Evolutionary conservation across 768 basidiomycete genomes (phyloP), one percentile per base, ranked within the genome.

Genomic region (Suillus clintonianus): DNA sequence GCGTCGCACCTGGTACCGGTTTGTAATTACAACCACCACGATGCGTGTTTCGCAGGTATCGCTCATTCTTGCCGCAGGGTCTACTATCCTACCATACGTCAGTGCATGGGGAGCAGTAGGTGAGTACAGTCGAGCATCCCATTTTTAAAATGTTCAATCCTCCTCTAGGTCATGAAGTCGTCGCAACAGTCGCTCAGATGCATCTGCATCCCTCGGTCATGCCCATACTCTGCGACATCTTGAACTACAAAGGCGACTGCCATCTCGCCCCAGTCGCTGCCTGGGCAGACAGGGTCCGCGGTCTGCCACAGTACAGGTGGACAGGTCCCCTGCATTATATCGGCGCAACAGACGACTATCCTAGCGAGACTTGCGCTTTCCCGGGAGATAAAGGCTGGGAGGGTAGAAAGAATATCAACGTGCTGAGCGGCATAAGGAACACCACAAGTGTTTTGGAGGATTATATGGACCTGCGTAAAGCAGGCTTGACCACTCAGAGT

Each of bases 121-220:
- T 79, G 73, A 55, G 47, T 61, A 24, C 5, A 32, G 62, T 32
- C 22, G 34, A 42, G 19, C 30, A 48, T 60, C 15, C 7, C 36
- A 2, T 22, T 42, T 57, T 24, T 24, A 45, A 32, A 13, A 36
- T 43, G 62, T 39, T 42, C n/a, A 66, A 53, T 34, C 50, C 27
- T 60, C 13, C 13, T 34, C 30, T 65, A 88, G 94, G 96, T 4
- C 96, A 98, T 69, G 92, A 97, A 79, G 89, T 97, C 37, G 86
- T 94, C 6, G 96, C 95, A 1, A 97, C 95, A 5, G 91, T 99
- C 62, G 97, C 97, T 1, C 91, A 98, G 73, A 93, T 96, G 64
- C 87, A 97, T 73, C 84, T 98, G 3, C 86, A 93, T 73, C 92
- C 92, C 0, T 79, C 78, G 2, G 88, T 90, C 5, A 81, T 89